Evolutionary conservation across 2,329 filamentous ascomycete species (phyloP).

Genomic region (Stagonosporopsis rhizophila): DNA sequence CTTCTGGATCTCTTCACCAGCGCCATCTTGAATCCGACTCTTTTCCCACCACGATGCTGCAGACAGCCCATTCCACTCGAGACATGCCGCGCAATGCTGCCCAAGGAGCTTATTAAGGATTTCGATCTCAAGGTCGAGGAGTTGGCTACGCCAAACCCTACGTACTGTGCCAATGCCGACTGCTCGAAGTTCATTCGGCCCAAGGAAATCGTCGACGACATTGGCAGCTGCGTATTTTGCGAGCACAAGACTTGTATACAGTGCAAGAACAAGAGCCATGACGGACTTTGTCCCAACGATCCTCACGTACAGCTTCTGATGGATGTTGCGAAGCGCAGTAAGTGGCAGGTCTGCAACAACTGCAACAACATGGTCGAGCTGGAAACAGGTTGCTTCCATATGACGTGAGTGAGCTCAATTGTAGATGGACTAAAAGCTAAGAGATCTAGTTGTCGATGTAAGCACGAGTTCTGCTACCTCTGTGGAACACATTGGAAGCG

Average conservation of each 20-base stretch:
- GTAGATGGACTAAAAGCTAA: too few species aligned
- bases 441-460: conserved; percentile 20
- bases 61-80: conserved; percentile 24
- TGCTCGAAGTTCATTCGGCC: conserved; percentile 25
- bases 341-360: conserved; percentile 28
- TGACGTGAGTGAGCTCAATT: conserved; percentile 15
- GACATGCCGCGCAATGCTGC: conserved; percentile 14
- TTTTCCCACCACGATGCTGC: conserved; percentile 38
- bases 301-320: conserved; percentile 23
- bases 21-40: conserved; percentile 18
- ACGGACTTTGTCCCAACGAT: conserved; percentile 24
- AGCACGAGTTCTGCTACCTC: conserved; percentile 29
- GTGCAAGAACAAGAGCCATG: conserved; percentile 22
- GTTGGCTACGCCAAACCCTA: conserved; percentile 27
- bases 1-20: conserved; percentile 29
- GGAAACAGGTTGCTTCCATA: conserved; percentile 24
- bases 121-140: conserved; percentile 29
- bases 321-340: conserved; percentile 22
- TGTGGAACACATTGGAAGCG: conserved; percentile 27
- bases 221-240: conserved; percentile 23
- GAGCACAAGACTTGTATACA: conserved; percentile 15
- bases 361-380: conserved; percentile 32
- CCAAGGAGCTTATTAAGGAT: conserved; percentile 12
- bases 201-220: conserved; percentile 14
- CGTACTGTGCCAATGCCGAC: conserved; percentile 18